Evolutionary conservation across 495 filamentous ascomycete genomes (phyloP).

Genomic region (Chaetomidium leptoderma): DNA sequence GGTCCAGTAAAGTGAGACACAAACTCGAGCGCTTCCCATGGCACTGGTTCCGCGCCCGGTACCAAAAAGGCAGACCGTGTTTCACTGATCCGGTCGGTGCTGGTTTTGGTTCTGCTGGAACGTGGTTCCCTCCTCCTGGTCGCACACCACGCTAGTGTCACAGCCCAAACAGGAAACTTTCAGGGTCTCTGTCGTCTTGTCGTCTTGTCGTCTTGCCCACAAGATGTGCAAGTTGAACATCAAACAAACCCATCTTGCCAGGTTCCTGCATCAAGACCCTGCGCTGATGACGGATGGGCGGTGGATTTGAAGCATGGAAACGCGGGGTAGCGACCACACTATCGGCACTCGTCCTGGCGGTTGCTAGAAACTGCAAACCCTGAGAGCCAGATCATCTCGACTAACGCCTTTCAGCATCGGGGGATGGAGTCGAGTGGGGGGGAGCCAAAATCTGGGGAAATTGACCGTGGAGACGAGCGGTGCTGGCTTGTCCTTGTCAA

Average conservation of each 20-base stretch:
- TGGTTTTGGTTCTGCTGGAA: neutral
- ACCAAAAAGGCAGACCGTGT: neutral
- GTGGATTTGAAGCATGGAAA: neutral
- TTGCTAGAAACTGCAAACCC: neutral
- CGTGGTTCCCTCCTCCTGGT: neutral
- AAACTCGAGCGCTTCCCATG: neutral
- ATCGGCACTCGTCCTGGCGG: constrained; percentile 7
- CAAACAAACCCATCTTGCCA: neutral
- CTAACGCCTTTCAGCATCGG: constrained; percentile 10
- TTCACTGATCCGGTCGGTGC: neutral
- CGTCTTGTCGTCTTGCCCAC: too few species aligned
- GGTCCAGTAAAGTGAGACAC: too few species aligned
- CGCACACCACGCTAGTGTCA: constrained; percentile 6
- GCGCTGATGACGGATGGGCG: neutral
- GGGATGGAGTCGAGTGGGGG: neutral
- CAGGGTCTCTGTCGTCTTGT: neutral
- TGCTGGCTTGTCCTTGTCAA: neutral
- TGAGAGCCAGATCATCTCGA: neutral
- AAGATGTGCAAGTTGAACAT: neutral
- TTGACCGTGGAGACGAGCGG: constrained; percentile 7
- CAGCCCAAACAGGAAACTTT: neutral
- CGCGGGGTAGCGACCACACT: neutral
- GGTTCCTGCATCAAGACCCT: constrained; percentile 3
- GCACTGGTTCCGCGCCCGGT: constrained; percentile 9
- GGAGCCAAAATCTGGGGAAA: constrained; percentile 16